Base-by-base conservation (phyloP, 129 eudicot species). In the Rutidosis leptorrhynchoides region DNA sequence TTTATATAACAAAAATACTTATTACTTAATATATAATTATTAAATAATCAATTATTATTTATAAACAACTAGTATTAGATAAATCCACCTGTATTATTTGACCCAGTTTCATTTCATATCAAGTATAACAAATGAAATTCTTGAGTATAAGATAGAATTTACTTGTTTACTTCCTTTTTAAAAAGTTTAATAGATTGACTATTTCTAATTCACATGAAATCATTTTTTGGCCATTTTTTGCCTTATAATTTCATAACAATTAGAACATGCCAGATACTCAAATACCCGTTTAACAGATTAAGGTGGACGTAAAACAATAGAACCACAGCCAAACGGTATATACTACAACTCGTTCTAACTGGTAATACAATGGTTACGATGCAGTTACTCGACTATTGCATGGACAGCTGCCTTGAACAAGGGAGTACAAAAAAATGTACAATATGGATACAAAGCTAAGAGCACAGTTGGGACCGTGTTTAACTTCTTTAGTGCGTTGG, bases 381-480 rank as follows among this genome's bases (percentile, higher is more conserved):
- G 74, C 48, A 84, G 90, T 64, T 84, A 84, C 75, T 84, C 86
- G 17, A 84, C 86, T 11, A 84, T 84, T 12, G 86, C 86, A 14
- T 84, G 90, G 90, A 5, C 71, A 3, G 73, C 82, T 20, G 6
- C 90, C 1, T 5, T 69, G 7, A 20, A 61, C 0, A 78, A 84
- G 69, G 86, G 86, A 0, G 80, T 72, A 56, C 90, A 81, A 49
- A 70, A 70, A 2, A 57, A 72, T 6, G 86, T 78, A 27, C 42
- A 77, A 5, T 84, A 84, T 22, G 84, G 76, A 4, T 67, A 65
- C 69, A 68, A 52, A 35, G 75, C 79, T 3, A 74, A 63, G 59
- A 77, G 60, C 59, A 76, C 78, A 12, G 48, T 32, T 3, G 90
- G 83, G 33, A 81, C 80, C 6, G 75, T 81, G 45, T 84, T 84